Conservation (phyloP, 371 early-diverging fungal species). For the Capillidium heterosporum region DNA sequence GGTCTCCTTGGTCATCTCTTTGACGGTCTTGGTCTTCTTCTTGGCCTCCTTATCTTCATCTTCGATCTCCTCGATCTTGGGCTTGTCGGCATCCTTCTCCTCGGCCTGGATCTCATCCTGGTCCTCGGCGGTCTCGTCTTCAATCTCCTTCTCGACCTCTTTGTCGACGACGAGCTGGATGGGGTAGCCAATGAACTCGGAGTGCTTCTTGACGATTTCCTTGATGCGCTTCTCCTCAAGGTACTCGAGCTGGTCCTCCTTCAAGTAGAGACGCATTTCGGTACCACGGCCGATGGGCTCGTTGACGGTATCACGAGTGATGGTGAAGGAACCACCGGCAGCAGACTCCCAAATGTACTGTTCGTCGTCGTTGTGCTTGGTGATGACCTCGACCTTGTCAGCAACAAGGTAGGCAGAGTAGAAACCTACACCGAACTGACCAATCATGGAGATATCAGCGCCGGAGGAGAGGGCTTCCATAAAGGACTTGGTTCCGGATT, state of each 20-base stretch:
- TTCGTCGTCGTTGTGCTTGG: slow-evolving; percentile 88
- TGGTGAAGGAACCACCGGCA: slow-evolving; percentile 84
- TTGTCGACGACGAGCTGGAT: slow-evolving; percentile 74
- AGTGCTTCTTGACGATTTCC: slow-evolving; percentile 89
- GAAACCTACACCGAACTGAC: slow-evolving; percentile 98
- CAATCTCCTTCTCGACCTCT: slow-evolving; percentile 63
- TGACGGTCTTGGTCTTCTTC: slow-evolving; percentile 48
- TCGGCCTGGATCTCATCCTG: slow-evolving; percentile 56
- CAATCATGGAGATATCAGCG: slow-evolving; percentile 85
- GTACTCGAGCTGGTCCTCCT: slow-evolving; percentile 83
- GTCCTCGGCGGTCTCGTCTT: slow-evolving; percentile 39
- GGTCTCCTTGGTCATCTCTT: slow-evolving; percentile 59
- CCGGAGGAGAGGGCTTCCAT: slow-evolving; percentile 69
- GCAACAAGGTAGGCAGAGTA: slow-evolving; percentile 95
- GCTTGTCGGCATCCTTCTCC: slow-evolving; percentile 32
- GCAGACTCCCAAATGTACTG: slow-evolving; percentile 90
- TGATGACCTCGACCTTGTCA: slow-evolving; percentile 83
- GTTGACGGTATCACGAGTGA: slow-evolving; percentile 66
- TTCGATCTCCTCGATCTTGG: slow-evolving; percentile 48
- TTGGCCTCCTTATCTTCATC: slow-evolving; percentile 42
- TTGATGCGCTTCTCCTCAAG: slow-evolving; percentile 78
- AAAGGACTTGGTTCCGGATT: slow-evolving; percentile 89
- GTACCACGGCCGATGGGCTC: slow-evolving; percentile 72
- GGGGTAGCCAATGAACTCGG: slow-evolving; percentile 86
- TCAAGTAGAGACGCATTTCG: slow-evolving; percentile 71